A percentile compares a stretch with the other conserved stretches of the same genome.
Evolutionary conservation across 164 flowering plant genomes (phyloP).

Genomic region (Piper longum): DNA sequence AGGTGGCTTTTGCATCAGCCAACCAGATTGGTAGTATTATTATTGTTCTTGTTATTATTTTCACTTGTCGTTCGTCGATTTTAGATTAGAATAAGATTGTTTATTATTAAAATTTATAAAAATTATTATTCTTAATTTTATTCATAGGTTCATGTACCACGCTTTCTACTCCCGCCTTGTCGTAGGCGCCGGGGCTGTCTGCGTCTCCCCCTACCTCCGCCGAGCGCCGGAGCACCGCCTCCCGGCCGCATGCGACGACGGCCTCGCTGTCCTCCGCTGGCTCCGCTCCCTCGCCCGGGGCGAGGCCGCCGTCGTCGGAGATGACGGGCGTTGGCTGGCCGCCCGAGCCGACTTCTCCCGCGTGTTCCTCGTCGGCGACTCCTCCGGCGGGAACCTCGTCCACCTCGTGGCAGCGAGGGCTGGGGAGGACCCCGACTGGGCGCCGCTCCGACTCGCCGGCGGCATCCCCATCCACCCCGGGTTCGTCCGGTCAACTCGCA

Average conservation of each 20-base stretch:
- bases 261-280: conserved; percentile 49
- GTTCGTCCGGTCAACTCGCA: conserved; percentile 31
- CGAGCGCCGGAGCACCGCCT: conserved; percentile 73
- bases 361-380: conserved; percentile 71
- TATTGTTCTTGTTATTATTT: too few species aligned
- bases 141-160: conserved; percentile 35
- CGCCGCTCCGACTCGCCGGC: conserved; percentile 35
- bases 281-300: conserved; percentile 29
- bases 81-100: too few species aligned
- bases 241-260: conserved; percentile 59
- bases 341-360: conserved; percentile 37
- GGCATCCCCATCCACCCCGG: conserved; percentile 66
- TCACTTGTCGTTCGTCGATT: too few species aligned
- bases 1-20: conserved; percentile 78
- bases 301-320: conserved; percentile 9
- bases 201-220: conserved; percentile 43
- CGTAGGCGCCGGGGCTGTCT: conserved; percentile 19
- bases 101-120: too few species aligned
- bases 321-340: conserved; percentile 29
- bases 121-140: too few species aligned
- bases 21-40: conserved; percentile 34
- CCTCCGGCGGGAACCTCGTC: conserved; percentile 69
- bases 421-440: conserved; percentile 12
- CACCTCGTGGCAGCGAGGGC: conserved; percentile 58
- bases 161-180: conserved; percentile 36